These are phyloP conservation scores for Exidia glandulosa DNA, from an alignment of 768 basidiomycete genomes.

Conservation along the genomic window DNA sequence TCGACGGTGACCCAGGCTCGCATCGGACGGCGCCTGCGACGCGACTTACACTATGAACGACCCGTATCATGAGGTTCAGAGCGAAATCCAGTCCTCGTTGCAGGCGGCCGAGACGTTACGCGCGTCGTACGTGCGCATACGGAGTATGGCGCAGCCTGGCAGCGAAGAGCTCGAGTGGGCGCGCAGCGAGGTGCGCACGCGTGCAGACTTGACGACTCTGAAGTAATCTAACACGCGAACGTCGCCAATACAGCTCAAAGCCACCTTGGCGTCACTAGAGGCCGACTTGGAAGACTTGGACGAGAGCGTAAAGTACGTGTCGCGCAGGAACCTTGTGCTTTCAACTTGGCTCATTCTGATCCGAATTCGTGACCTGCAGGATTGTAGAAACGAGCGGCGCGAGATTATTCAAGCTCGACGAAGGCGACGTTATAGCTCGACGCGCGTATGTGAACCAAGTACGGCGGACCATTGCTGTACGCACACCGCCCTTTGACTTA, in stretches of 20 bases:
- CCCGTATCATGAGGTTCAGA: conserved; percentile 80
- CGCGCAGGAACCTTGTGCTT: neutral
- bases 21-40: neutral
- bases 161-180: conserved; percentile 77
- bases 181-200: conserved; percentile 48
- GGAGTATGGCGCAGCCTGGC: conserved; percentile 58
- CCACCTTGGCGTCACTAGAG: conserved; percentile 65
- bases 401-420: conserved; percentile 71
- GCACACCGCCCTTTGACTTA: conserved; percentile 13
- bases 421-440: conserved; percentile 63
- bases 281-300: conserved; percentile 90
- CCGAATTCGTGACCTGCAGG: conserved; percentile 25
- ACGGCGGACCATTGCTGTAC: conserved; percentile 68
- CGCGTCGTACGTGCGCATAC: conserved; percentile 68
- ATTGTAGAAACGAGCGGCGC: conserved; percentile 83
- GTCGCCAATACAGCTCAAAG: conserved; percentile 46
- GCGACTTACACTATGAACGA: conserved; percentile 24
- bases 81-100: conserved; percentile 68
- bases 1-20: neutral
- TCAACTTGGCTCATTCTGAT: neutral
- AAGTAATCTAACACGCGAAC: neutral
- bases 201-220: conserved; percentile 7
- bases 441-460: conserved; percentile 68
- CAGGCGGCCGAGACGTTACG: conserved; percentile 60
- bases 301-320: conserved; percentile 71